These are phyloP conservation scores for Polytrichum commune DNA, from an alignment of 225 moss, liverwort and hornwort genomes.

Conservation along the genomic window DNA sequence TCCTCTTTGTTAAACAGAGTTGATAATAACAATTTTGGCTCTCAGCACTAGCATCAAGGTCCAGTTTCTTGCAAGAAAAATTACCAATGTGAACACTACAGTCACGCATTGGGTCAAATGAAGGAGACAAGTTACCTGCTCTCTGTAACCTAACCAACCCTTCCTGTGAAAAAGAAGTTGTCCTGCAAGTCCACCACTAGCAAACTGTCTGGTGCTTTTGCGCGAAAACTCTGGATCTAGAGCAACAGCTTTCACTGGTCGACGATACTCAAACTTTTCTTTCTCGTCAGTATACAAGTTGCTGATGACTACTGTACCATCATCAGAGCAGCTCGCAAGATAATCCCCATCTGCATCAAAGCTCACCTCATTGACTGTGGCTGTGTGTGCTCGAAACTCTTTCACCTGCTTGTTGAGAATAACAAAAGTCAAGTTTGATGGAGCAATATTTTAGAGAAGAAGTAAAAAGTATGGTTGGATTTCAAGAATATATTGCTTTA, in stretches of 20 bases:
- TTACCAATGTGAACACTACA: too few species aligned
- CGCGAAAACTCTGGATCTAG: conserved; percentile 88
- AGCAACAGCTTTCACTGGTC: conserved; percentile 92
- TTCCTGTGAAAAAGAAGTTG: conserved; percentile 86
- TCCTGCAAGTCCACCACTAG: conserved; percentile 88
- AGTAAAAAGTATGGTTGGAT: too few species aligned
- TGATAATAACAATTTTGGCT: too few species aligned
- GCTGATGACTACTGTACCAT: conserved; percentile 91
- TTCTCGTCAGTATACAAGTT: conserved; percentile 88
- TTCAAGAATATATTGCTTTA: too few species aligned
- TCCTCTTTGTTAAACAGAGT: too few species aligned
- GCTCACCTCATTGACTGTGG: conserved; percentile 88
- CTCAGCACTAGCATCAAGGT: too few species aligned
- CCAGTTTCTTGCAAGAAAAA: too few species aligned
- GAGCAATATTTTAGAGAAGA: too few species aligned
- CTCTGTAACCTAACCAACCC: conserved; percentile 86
- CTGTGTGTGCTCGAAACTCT: conserved; percentile 76
- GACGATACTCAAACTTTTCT: conserved; percentile 85
- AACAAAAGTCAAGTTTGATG: too few species aligned
- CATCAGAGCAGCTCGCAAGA: conserved; percentile 95
- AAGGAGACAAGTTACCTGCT: conserved; percentile 51
- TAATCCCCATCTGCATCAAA: conserved; percentile 91
- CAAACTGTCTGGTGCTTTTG: conserved; percentile 76
- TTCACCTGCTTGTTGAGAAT: conserved; percentile 49
- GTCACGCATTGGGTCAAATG: too few species aligned